Conservation (phyloP, 1,139 yeast species). For the Saccharomyces hybrid region DNA sequence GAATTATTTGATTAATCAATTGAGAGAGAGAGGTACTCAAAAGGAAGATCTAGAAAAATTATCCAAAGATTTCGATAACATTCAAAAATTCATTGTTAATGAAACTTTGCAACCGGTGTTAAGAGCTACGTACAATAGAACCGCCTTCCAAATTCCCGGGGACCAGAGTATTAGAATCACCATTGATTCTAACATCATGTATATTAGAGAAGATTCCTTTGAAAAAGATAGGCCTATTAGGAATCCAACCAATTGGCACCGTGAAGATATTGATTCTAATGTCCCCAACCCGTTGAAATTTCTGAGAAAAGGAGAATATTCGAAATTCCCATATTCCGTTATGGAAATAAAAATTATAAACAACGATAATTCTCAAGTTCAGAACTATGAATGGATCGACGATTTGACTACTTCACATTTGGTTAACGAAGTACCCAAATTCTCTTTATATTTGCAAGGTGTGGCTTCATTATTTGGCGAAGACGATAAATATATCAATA, state of each 20-base stretch:
- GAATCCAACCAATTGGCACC: conserved; percentile 85
- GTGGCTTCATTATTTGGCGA: conserved; percentile 80
- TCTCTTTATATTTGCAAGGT: conserved; percentile 86
- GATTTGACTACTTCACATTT: conserved; percentile 78
- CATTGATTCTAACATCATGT: conserved; percentile 79
- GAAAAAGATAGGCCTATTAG: conserved; percentile 81
- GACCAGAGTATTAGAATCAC: conserved; percentile 85
- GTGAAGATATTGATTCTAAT: conserved; percentile 78
- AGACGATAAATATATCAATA: conserved; percentile 63
- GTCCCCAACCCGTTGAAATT: conserved; percentile 61
- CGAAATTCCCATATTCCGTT: conserved; percentile 86
- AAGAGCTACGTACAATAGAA: conserved; percentile 80
- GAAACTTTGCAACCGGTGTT: conserved; percentile 76
- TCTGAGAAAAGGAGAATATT: conserved; percentile 77
- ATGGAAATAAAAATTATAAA: conserved; percentile 78
- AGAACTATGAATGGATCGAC: conserved; percentile 68
- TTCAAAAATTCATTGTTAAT: conserved; percentile 57
- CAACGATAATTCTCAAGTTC: conserved; percentile 29
- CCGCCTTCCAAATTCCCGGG: conserved; percentile 97
- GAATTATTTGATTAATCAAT: conserved; percentile 44
- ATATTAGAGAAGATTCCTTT: conserved; percentile 85
- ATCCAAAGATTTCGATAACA: conserved; percentile 47
- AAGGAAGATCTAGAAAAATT: conserved; percentile 45
- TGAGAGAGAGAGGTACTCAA: conserved; percentile 50
- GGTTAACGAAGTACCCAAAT: conserved; percentile 85